phyloP scores from a whole-genome alignment of 2,329 filamentous ascomycete species.

The Fusarium oligoseptatum region DNA sequence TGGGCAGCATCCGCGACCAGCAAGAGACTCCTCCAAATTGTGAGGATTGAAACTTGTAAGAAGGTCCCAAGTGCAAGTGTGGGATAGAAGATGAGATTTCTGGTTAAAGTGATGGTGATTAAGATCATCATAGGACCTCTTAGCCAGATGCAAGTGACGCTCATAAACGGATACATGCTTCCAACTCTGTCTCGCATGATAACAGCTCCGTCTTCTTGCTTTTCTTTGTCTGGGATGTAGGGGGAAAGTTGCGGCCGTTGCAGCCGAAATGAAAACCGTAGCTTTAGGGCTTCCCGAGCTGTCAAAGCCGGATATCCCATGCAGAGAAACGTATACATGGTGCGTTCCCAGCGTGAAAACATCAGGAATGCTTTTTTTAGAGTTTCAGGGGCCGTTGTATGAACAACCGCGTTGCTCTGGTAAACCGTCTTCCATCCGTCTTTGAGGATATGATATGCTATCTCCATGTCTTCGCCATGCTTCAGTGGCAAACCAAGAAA shows the following conservation, averaged over 20 bases:
- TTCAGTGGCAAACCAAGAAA: slow-evolving; percentile 9
- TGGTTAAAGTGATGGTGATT: not conserved
- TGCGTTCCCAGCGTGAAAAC: slow-evolving; percentile 15
- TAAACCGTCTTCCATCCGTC: slow-evolving; percentile 12
- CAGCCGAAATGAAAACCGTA: not conserved
- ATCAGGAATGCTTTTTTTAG: slow-evolving; percentile 8
- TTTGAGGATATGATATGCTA: slow-evolving; percentile 5
- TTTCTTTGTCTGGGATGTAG: slow-evolving; percentile 3
- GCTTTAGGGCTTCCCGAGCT: slow-evolving; percentile 6
- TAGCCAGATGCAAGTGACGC: slow-evolving; percentile 6
- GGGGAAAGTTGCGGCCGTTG: not conserved
- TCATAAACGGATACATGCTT: slow-evolving; percentile 9
- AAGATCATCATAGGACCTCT: slow-evolving; percentile 9
- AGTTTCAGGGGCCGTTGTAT: slow-evolving; percentile 11
- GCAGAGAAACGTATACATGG: slow-evolving; percentile 5
- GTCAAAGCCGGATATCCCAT: slow-evolving; percentile 13
- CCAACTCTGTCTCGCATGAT: slow-evolving; percentile 1
- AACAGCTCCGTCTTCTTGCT: not conserved
- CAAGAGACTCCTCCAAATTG: slow-evolving; percentile 9
- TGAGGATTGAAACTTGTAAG: slow-evolving; percentile 9
- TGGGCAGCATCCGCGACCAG: not conserved
- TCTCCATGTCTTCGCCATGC: slow-evolving; percentile 12
- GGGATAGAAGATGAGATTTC: slow-evolving; percentile 9
- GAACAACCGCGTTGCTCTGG: slow-evolving; percentile 14
- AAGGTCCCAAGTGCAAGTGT: slow-evolving; percentile 5